These are phyloP conservation scores for Ocimum tenuiflorum DNA, from an alignment of 257 asterid species.

Conservation along the genomic window DNA sequence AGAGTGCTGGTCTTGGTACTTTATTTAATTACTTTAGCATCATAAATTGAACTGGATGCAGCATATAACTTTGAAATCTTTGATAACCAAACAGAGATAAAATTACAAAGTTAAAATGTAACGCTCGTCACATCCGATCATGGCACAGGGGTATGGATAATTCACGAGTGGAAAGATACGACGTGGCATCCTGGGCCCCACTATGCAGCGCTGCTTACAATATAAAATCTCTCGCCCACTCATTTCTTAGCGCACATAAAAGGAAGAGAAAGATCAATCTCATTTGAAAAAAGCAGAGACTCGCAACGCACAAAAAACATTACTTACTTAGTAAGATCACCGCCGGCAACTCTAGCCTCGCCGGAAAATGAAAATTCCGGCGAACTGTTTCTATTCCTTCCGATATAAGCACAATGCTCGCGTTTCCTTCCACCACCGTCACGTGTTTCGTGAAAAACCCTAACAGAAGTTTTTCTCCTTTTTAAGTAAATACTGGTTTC, in stretches of 20 bases:
- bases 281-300: not conserved
- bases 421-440: conserved; percentile 34
- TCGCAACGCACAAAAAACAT: not conserved
- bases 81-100: too few relatives aligned
- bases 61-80: too few relatives aligned
- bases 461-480: not conserved
- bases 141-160: conserved; percentile 3
- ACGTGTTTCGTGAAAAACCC: conserved; percentile 38
- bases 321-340: not conserved
- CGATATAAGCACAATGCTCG: conserved; percentile 25
- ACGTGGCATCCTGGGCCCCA: conserved; percentile 31
- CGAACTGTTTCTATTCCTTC: conserved; percentile 1
- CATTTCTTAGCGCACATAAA: conserved; percentile 13
- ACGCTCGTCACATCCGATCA: conserved; percentile 19
- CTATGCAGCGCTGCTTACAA: conserved; percentile 11
- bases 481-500: too few relatives aligned
- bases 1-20: too few relatives aligned
- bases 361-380: conserved; percentile 55
- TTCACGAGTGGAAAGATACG: conserved; percentile 19
- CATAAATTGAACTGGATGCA: too few relatives aligned
- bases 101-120: too few relatives aligned
- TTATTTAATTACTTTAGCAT: too few relatives aligned
- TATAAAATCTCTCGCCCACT: conserved; percentile 27
- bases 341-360: conserved; percentile 25
- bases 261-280: not conserved